Conservation (phyloP, 768 basidiomycete species). For the Amanita thiersii region DNA sequence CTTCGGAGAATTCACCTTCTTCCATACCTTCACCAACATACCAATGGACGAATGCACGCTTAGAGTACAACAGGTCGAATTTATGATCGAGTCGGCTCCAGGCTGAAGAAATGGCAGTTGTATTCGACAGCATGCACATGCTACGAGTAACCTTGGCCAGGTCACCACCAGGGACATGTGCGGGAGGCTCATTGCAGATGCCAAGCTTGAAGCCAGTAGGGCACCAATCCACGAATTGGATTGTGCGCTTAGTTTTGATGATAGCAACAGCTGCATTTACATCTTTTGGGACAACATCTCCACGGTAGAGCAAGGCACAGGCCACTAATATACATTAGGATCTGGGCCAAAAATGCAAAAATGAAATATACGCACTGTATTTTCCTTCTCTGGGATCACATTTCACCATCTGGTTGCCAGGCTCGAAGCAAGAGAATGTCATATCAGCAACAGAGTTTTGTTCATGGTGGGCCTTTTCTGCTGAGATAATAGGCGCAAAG, state of each 20-base stretch:
- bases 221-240: conserved; percentile 98
- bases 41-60: conserved; percentile 89
- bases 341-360: not conserved
- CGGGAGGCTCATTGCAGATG: conserved; percentile 95
- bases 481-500: conserved; percentile 91
- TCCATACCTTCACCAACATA: conserved; percentile 99
- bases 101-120: conserved; percentile 88
- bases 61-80: conserved; percentile 97
- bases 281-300: conserved; percentile 96
- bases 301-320: conserved; percentile 87
- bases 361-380: conserved; percentile 65
- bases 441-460: conserved; percentile 97
- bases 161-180: conserved; percentile 88
- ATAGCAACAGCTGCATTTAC: conserved; percentile 85
- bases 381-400: conserved; percentile 98
- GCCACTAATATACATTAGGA: conserved; percentile 51
- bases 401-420: conserved; percentile 91
- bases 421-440: conserved; percentile 97
- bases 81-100: conserved; percentile 97
- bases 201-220: conserved; percentile 98
- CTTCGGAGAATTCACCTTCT: conserved; percentile 98
- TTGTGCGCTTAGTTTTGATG: conserved; percentile 97
- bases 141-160: conserved; percentile 91
- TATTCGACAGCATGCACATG: conserved; percentile 96
- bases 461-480: conserved; percentile 92